A percentile compares a stretch with the other conserved stretches of the same genome.
These are phyloP conservation scores for Diaporthe caulivora DNA, from an alignment of 2,329 filamentous ascomycete genomes.

Conservation along the genomic window DNA sequence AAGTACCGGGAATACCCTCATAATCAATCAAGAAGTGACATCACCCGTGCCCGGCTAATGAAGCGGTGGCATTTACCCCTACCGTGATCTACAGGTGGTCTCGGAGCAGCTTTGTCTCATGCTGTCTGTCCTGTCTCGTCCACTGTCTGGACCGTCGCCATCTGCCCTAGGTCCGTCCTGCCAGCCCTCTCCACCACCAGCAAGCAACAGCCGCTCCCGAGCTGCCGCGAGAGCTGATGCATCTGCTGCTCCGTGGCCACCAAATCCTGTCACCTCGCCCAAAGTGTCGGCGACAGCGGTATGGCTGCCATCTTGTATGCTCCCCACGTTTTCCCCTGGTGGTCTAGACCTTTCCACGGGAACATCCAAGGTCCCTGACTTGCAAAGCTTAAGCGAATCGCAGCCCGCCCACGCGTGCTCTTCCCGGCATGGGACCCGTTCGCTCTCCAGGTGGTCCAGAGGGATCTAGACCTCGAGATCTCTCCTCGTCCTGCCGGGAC, in stretches of 20 bases:
- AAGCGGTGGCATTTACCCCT: conserved; percentile 10
- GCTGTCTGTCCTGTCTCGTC: not conserved
- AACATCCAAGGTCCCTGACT: conserved; percentile 33
- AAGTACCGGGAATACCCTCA: conserved; percentile 16
- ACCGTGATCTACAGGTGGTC: not conserved
- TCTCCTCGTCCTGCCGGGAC: conserved; percentile 14
- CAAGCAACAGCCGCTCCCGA: not conserved
- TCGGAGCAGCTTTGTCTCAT: not conserved
- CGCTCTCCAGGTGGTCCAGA: conserved; percentile 22
- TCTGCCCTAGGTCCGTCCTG: not conserved
- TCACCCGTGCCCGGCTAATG: conserved; percentile 18
- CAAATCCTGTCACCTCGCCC: conserved; percentile 10
- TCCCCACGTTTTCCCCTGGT: conserved; percentile 30
- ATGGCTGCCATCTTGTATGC: conserved; percentile 27
- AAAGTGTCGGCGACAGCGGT: conserved; percentile 7
- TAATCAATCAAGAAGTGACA: not conserved
- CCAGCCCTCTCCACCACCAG: not conserved
- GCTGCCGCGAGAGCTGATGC: too few relatives aligned
- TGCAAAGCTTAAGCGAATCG: conserved; percentile 35
- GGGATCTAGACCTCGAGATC: conserved; percentile 33
- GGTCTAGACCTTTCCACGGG: conserved; percentile 34
- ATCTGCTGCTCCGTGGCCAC: too few relatives aligned
- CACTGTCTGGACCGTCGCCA: too few relatives aligned
- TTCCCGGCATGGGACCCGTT: conserved; percentile 30
- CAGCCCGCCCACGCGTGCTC: conserved; percentile 15